Conservation (phyloP, 1,284 basidiomycete species). For the Jaminaea rosea region DNA sequence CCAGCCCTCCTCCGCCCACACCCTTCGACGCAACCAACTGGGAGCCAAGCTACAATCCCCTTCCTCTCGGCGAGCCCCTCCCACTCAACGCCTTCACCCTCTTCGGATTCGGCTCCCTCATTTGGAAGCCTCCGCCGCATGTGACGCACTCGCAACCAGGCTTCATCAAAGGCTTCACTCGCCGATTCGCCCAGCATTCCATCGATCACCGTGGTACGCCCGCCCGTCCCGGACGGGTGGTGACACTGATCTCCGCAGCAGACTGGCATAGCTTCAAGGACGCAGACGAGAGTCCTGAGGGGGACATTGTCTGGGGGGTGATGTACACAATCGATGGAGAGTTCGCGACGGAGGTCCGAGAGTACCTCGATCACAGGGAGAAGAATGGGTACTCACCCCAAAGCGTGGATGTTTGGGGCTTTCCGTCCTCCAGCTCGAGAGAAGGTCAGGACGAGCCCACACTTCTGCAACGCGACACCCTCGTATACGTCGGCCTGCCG, state of each 20-base stretch:
- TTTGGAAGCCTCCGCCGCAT: constrained; percentile 46
- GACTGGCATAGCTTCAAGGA: constrained; percentile 58
- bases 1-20: background rate
- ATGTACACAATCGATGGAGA: constrained; percentile 73
- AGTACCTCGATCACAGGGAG: constrained; percentile 74
- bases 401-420: constrained; percentile 20
- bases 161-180: constrained; percentile 73
- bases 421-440: too few species aligned
- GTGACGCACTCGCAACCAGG: constrained; percentile 53
- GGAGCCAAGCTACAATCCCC: background rate
- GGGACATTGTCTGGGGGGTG: constrained; percentile 67
- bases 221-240: constrained; percentile 59
- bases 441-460: background rate
- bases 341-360: constrained; percentile 63
- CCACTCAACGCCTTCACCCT: constrained; percentile 25
- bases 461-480: constrained; percentile 51
- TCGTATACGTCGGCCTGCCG: constrained; percentile 66
- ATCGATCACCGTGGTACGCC: constrained; percentile 61
- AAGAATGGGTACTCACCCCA: constrained; percentile 54
- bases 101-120: constrained; percentile 42
- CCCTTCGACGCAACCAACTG: background rate
- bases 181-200: constrained; percentile 74
- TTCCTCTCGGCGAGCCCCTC: too few species aligned
- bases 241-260: constrained; percentile 72
- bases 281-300: constrained; percentile 23